Evolutionary conservation across 1,284 basidiomycete genomes (phyloP).

Genomic region (Hemileia vastatrix): DNA sequence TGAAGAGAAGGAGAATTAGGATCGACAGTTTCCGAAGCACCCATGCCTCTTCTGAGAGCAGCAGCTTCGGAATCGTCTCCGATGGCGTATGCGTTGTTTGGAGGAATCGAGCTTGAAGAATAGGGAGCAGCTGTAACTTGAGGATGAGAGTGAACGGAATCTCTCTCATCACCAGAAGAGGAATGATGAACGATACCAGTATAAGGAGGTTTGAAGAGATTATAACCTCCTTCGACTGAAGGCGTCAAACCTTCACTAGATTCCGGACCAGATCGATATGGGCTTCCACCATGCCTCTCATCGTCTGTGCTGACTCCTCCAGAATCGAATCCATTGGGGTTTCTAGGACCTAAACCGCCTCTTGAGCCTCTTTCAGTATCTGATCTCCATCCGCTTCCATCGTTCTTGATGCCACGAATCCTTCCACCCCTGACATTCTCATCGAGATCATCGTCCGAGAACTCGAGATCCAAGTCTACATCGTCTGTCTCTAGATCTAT

Average conservation of each 20-base stretch:
- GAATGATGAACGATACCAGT: not conserved
- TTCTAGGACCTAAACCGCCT: not conserved
- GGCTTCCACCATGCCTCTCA: constrained; percentile 18
- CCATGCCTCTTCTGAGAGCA: constrained; percentile 10
- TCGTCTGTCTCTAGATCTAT: constrained; percentile 24
- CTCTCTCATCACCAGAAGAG: not conserved
- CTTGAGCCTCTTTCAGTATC: not conserved
- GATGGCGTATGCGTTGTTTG: constrained; percentile 1
- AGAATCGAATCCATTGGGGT: constrained; percentile 25
- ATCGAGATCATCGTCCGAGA: constrained; percentile 34
- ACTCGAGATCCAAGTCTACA: constrained; percentile 30
- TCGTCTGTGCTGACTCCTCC: constrained; percentile 18
- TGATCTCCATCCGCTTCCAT: constrained; percentile 29
- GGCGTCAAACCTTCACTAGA: constrained; percentile 27
- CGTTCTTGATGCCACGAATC: constrained; percentile 25
- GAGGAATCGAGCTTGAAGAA: not conserved
- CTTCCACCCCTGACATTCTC: constrained; percentile 22
- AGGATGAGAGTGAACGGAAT: not conserved
- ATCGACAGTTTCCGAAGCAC: not conserved
- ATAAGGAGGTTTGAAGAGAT: constrained; percentile 37
- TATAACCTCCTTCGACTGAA: constrained; percentile 38
- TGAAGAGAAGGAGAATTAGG: not conserved
- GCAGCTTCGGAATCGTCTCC: constrained; percentile 11
- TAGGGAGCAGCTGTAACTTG: not conserved
- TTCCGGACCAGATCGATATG: not conserved